Evolutionary conservation across 176 grass and related monocot genomes (phyloP), one percentile per base, ranked within the genome.

Genomic region (Stipa capillata): DNA sequence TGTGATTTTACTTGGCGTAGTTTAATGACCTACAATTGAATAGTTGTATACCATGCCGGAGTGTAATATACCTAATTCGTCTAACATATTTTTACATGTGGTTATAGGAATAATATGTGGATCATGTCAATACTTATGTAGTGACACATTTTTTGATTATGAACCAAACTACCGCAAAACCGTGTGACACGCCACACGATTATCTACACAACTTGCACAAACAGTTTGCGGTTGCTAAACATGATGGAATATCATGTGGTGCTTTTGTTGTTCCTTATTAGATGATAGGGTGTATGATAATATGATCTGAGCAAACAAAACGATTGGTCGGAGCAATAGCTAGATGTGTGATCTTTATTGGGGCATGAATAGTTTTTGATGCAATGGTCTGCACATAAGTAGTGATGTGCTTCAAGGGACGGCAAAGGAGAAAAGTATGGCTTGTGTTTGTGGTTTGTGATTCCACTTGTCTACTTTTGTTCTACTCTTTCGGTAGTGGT

Each of bases 391-490:
- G 61, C 47, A 42, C 77, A 80, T 85, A 32, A 81, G 71, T 77
- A 75, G 70, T 12, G 77, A 57, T 85, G 54, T 89, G 63, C 77
- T 71, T 89, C 77, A 77, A 89, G 72, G 63, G 82, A 82, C 11
- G 70, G 87, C 69, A 85, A 85, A 89, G 60, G 58, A 42, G 40
- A 67, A 79, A 88, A 29, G 35, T 14, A 60, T 69, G 37, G 33
- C 42, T 51, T 23, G 7, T n/a, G 48, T 32, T 36, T 77, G 63
- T 62, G 63, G 63, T 71, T 34, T 69, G 61, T 55, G 62, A 77
- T 63, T 70, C 77, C 63, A 48, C 65, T 73, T 65, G 73, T 72
- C 54, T 54, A 51, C 72, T 87, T 76, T 76, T 37, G 60, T n/a
- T 34, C 43, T 50, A 20, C 79, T 88, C 74, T 79, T 73, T 66